phyloP scores from a whole-genome alignment of 2,329 filamentous ascomycete genomes.

The Diaporthe caulivora region DNA sequence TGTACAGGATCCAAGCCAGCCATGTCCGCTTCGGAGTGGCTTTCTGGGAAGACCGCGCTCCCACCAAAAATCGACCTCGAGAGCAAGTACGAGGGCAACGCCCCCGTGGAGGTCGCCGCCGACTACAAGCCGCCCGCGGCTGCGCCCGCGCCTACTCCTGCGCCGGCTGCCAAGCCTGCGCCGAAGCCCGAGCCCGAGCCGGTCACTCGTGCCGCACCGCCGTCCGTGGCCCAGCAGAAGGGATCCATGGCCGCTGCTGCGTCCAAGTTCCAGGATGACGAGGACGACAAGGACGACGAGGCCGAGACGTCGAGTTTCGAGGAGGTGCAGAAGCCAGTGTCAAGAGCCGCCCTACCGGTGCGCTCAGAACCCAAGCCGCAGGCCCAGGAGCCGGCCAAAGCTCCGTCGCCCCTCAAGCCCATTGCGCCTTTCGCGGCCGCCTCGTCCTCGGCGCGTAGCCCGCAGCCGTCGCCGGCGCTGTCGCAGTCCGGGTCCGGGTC shows the following conservation, averaged over 20 bases:
- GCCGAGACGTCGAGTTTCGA: conserved; percentile 84
- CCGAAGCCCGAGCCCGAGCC: conserved; percentile 68
- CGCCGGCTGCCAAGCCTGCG: conserved; percentile 59
- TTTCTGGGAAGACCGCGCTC: conserved; percentile 84
- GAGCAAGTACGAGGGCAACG: conserved; percentile 87
- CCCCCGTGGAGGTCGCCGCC: conserved; percentile 80
- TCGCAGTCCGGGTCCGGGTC: conserved; percentile 53
- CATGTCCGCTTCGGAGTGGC: conserved; percentile 85
- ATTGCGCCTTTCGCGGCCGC: conserved; percentile 45
- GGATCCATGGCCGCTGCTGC: conserved; percentile 88
- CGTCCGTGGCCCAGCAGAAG: conserved; percentile 86
- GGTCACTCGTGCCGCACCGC: conserved; percentile 65
- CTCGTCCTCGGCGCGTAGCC: conserved; percentile 53
- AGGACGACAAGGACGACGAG: conserved; percentile 67
- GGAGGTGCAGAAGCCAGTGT: conserved; percentile 81
- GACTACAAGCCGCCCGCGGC: conserved; percentile 72
- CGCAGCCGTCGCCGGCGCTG: conserved; percentile 45
- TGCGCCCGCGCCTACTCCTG: conserved; percentile 57
- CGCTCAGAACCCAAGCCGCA: conserved; percentile 57
- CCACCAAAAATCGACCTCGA: conserved; percentile 95
- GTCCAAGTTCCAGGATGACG: conserved; percentile 84
- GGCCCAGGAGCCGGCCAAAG: conserved; percentile 55
- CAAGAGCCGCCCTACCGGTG: conserved; percentile 61
- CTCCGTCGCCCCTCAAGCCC: conserved; percentile 48
- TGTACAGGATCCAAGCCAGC: conserved; percentile 84